Percentiles rank a stretch among this genome's conserved stretches.
Conservation (phyloP, 495 filamentous ascomycete genomes). For the Neurospora sp. region DNA sequence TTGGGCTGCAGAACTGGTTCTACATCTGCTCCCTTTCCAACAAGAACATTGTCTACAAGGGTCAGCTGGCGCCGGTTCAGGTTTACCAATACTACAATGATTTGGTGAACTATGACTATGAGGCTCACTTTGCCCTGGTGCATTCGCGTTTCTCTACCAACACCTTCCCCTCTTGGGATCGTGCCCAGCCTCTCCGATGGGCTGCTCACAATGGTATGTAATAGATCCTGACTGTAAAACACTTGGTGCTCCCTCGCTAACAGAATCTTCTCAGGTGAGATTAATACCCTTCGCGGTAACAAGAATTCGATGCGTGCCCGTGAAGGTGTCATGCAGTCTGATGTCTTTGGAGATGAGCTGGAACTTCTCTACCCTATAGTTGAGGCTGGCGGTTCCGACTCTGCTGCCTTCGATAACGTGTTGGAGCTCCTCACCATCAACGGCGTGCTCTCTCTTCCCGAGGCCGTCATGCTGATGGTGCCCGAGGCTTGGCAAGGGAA, state of each 20-base stretch:
- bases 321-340: slow-evolving; percentile 90
- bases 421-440: slow-evolving; percentile 93
- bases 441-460: slow-evolving; percentile 89
- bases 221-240: slow-evolving; percentile 9
- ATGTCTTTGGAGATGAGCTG: slow-evolving; percentile 87
- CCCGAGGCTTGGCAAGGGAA: slow-evolving; percentile 99
- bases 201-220: slow-evolving; percentile 87
- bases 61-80: slow-evolving; percentile 88
- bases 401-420: slow-evolving; percentile 97
- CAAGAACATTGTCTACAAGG: slow-evolving; percentile 99
- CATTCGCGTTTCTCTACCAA: slow-evolving; percentile 99
- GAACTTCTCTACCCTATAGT: slow-evolving; percentile 90
- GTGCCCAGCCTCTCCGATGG: slow-evolving; percentile 94
- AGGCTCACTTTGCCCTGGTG: slow-evolving; percentile 94
- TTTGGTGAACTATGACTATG: slow-evolving; percentile 92
- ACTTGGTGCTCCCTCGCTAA: slow-evolving; percentile 22
- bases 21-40: slow-evolving; percentile 97
- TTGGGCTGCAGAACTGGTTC: slow-evolving; percentile 98
- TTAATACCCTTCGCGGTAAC: slow-evolving; percentile 96
- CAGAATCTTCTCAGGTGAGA: slow-evolving; percentile 50
- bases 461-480: slow-evolving; percentile 99
- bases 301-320: slow-evolving; percentile 99
- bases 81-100: slow-evolving; percentile 99
- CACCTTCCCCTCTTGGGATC: slow-evolving; percentile 98
- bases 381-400: slow-evolving; percentile 96